Conservation (phyloP, 176 grass and related monocot species). For the Hyparrhenia diplandra region DNA sequence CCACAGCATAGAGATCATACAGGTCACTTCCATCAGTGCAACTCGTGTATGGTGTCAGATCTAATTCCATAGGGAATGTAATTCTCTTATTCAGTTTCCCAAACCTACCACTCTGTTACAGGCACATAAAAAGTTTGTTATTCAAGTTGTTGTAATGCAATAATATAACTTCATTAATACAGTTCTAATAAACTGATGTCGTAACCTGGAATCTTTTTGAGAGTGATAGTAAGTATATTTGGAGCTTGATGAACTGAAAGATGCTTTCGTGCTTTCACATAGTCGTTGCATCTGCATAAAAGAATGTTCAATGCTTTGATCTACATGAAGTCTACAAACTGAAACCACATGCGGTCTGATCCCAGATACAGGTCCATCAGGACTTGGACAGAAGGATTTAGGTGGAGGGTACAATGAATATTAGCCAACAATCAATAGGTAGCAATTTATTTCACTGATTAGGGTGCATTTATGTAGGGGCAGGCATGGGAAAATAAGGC, state of each 20-base stretch:
- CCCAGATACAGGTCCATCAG: too few species aligned
- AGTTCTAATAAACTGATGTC: slow-evolving; percentile 29
- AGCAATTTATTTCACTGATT: too few species aligned
- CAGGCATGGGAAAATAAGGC: too few species aligned
- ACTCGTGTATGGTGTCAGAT: slow-evolving; percentile 82
- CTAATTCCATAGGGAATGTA: slow-evolving; percentile 71
- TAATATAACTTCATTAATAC: slow-evolving; percentile 6
- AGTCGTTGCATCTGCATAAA: slow-evolving; percentile 79
- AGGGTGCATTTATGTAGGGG: too few species aligned
- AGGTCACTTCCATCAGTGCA: slow-evolving; percentile 69
- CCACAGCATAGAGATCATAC: slow-evolving; percentile 92
- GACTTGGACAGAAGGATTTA: too few species aligned
- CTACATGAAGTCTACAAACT: neutral
- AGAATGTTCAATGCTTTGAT: neutral
- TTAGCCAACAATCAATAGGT: too few species aligned
- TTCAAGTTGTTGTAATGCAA: slow-evolving; percentile 7
- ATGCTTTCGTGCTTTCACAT: slow-evolving; percentile 91
- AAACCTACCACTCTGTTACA: slow-evolving; percentile 88
- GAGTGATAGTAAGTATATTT: slow-evolving; percentile 95
- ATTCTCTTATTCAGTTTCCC: slow-evolving; percentile 98
- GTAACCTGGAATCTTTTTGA: slow-evolving; percentile 99
- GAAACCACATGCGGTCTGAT: neutral
- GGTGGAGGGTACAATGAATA: too few species aligned
- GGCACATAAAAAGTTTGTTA: slow-evolving; percentile 29
- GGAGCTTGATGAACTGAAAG: slow-evolving; percentile 98